Evolutionary conservation across 768 basidiomycete genomes (phyloP).

Genomic region (Gelatoporia subvermispora): DNA sequence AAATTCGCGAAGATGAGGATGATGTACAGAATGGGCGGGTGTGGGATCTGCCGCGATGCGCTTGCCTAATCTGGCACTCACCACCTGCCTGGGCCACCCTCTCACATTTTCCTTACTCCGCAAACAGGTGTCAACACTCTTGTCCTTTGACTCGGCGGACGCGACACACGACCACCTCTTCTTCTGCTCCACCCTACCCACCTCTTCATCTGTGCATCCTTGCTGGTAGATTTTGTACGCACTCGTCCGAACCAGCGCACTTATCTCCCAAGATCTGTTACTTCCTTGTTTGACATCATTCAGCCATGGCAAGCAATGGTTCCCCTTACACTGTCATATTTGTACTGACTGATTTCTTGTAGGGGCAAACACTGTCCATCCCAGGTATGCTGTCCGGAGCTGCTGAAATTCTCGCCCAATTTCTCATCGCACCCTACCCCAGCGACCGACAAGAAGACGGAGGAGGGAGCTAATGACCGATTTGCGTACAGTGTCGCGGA

Average conservation of each 20-base stretch:
- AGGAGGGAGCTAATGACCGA: slow-evolving; percentile 63
- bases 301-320: slow-evolving; percentile 15
- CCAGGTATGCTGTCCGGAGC: slow-evolving; percentile 13
- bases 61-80: slow-evolving; percentile 16
- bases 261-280: not conserved
- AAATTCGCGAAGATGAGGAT: too few relatives aligned
- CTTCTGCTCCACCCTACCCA: not conserved
- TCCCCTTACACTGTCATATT: slow-evolving; percentile 2
- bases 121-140: slow-evolving; percentile 23
- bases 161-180: slow-evolving; percentile 18
- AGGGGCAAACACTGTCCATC: slow-evolving; percentile 27
- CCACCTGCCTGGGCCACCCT: slow-evolving; percentile 12
- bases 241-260: not conserved
- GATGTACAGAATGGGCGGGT: too few relatives aligned
- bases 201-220: not conserved
- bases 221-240: not conserved
- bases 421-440: slow-evolving; percentile 4
- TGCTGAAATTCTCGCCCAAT: not conserved
- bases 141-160: slow-evolving; percentile 16
- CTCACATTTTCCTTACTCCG: slow-evolving; percentile 19
- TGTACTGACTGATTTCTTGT: slow-evolving; percentile 3
- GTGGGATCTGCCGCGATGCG: too few relatives aligned
- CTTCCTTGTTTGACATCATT: slow-evolving; percentile 1
- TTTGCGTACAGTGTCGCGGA: slow-evolving; percentile 79
- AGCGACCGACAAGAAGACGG: slow-evolving; percentile 83